Evolutionary conservation across 352 stramenopile genomes (phyloP).

Genomic region (Phytophthora pinifolia): DNA sequence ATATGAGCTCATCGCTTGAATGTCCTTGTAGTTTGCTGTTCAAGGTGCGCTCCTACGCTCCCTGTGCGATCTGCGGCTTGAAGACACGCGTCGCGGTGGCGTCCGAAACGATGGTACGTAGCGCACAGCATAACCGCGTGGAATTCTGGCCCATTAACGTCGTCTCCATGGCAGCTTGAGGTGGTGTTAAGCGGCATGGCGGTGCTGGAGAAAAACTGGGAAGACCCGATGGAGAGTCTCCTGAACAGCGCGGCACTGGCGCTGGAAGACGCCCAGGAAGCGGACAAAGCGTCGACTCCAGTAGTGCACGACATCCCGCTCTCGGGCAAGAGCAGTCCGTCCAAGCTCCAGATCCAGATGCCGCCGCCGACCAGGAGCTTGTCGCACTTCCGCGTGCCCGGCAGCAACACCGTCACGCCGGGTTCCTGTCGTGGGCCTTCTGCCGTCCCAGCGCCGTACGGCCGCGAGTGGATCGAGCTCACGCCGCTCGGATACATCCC

Average conservation of each 20-base stretch:
- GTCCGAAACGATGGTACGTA: slow-evolving; percentile 77
- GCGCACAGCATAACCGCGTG: not conserved
- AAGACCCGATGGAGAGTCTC: slow-evolving; percentile 48
- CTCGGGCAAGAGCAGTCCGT: slow-evolving; percentile 30
- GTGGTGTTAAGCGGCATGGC: slow-evolving; percentile 85
- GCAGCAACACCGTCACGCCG: slow-evolving; percentile 14
- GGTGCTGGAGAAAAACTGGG: slow-evolving; percentile 54
- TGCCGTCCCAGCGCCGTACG: slow-evolving; percentile 29
- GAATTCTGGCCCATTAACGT: not conserved
- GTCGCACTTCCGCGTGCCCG: slow-evolving; percentile 35
- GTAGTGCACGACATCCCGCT: slow-evolving; percentile 42
- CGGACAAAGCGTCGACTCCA: slow-evolving; percentile 15
- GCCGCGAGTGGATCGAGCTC: slow-evolving; percentile 83
- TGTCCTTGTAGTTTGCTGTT: slow-evolving; percentile 44
- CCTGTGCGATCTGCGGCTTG: slow-evolving; percentile 81
- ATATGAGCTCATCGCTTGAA: not conserved
- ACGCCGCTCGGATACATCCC: slow-evolving; percentile 83
- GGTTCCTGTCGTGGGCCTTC: slow-evolving; percentile 8
- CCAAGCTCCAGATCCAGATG: slow-evolving; percentile 46
- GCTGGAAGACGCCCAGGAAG: slow-evolving; percentile 35
- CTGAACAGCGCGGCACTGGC: slow-evolving; percentile 44
- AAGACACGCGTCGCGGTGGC: slow-evolving; percentile 75
- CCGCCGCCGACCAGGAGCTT: slow-evolving; percentile 38
- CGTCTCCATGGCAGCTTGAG: slow-evolving; percentile 60
- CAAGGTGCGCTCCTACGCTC: slow-evolving; percentile 59